A percentile compares a stretch with the other conserved stretches of the same genome.
These are phyloP conservation scores for Schizophyllum commune DNA, from an alignment of 1,284 basidiomycete genomes.

Conservation along the genomic window DNA sequence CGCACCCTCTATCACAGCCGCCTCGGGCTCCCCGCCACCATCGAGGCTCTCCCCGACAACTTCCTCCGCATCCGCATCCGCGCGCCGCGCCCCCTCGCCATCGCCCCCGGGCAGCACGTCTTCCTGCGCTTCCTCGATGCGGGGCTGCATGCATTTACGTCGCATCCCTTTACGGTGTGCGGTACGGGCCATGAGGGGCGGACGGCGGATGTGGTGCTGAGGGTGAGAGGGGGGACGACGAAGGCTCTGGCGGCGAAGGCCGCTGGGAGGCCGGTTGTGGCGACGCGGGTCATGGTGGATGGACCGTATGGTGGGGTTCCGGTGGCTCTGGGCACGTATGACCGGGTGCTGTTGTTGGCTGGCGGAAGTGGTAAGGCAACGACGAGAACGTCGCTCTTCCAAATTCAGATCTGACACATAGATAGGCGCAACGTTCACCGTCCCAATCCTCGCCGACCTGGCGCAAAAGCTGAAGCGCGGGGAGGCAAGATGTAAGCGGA, in stretches of 20 bases:
- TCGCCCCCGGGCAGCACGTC: conserved; percentile 35
- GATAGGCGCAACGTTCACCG: conserved; percentile 22
- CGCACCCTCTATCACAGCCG: conserved; percentile 23
- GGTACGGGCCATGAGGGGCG: background rate
- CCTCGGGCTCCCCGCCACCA: conserved; percentile 18
- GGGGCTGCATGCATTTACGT: conserved; percentile 19
- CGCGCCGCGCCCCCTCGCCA: conserved; percentile 19
- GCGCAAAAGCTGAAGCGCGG: conserved; percentile 9
- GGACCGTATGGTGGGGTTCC: conserved; percentile 32
- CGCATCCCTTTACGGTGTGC: conserved; percentile 35
- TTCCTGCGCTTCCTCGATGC: conserved; percentile 29
- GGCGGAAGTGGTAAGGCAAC: conserved; percentile 31
- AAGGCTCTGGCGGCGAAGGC: conserved; percentile 16
- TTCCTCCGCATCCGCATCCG: conserved; percentile 24
- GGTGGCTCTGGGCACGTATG: conserved; percentile 21
- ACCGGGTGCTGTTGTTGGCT: conserved; percentile 27
- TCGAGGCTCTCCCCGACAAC: conserved; percentile 23
- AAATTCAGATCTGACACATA: too few species aligned
- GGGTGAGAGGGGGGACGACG: conserved; percentile 24
- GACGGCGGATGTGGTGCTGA: conserved; percentile 18
- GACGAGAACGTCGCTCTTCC: too few species aligned
- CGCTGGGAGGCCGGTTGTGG: conserved; percentile 5
- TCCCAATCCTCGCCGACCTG: conserved; percentile 23
- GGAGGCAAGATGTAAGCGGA: conserved; percentile 7
- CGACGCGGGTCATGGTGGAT: conserved; percentile 26